Evolutionary conservation across 2,329 filamentous ascomycete species (phyloP), one percentile per base, ranked within the genome.

Genomic region (Chaetomiaceae sp.): DNA sequence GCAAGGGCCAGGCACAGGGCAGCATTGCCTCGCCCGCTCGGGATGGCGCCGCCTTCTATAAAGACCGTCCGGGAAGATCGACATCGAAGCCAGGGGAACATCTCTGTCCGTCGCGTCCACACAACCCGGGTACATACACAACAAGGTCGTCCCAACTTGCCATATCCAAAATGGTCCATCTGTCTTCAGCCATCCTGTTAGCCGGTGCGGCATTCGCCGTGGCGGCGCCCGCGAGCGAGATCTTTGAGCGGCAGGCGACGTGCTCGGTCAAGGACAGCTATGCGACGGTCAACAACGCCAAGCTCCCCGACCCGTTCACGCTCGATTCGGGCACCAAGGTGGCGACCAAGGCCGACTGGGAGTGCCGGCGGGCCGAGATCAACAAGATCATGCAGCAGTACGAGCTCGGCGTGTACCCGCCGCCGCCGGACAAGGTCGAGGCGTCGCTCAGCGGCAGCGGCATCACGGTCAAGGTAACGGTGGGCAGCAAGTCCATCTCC

Each of bases 291-390:
- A 64, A 63, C 62, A 58, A 59, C 23, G 62, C 64, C 53, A 68
- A 70, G 63, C 67, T 74, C 16, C 70, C 70, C 4, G 72, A 78
- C 63, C 76, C 75, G 30, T 79, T 78, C 64, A 71, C 68, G 23
- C 70, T 68, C 42, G 58, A 67, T 8, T 66, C 66, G 49, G 75
- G 75, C 41, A 62, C 57, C 19, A 70, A 68, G 55, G 68, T 78
- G 43, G 67, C 69, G 6, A 74, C 68, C 51, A 70, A 72, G 62
- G 70, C 63, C 21, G 67, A 75, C 54, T 79, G 71, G 63, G 65
- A 68, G 48, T 78, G 76, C 63, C 74, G 76, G 43, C 66, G 68
- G 56, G 62, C 68, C 38, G 74, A 78, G 63, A 76, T 78, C 60
- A 69, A 62, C 60, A 69, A 71, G 56, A 65, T 72, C 41, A 62